Base-by-base conservation (phyloP, 257 asterid genomes). In the Gynochthodes officinalis region DNA sequence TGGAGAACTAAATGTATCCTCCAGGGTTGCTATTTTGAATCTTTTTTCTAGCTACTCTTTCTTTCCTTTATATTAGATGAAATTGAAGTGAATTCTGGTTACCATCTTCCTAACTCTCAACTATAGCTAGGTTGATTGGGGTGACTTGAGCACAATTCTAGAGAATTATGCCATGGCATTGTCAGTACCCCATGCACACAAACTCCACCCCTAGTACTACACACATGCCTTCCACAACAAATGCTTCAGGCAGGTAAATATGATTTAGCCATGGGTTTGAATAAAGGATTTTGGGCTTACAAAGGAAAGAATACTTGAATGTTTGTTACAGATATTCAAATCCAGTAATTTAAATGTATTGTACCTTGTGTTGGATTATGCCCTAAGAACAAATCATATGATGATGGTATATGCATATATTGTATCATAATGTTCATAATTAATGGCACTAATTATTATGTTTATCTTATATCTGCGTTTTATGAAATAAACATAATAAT, bases 1-100 rank as follows among this genome's bases (percentile, higher is more conserved):
- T 92, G 92, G 96, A 77, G 84, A 65, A 76, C 82, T 35, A 91
- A 86, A 46, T 73, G 98, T 92, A 90, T 92, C 92, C 89, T 84
- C 52, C 71, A 52, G 74, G 21, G 27, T 54, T 16, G 23, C 50
- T 43, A 21, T 27, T 52, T 48, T 39, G 23, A 49, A 53, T 65
- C 7, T 42, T 49, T 16, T 58, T 64, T 32, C 15, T 23, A 33
- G 14, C 40, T 64, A 40, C 60, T 19, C 73, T 42, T 42, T n/a
- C 21, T 14, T 42, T 39, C 1, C 42, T 52, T 33, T 35, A 48
- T 30, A 75, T 25, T 39, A 54, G 59, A 32, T 53, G 70, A 61
- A 35, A 53, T 4, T 12, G 23, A 33, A 59, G 55, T 4, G 35
- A 39, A 65, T 40, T 48, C 28, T 33, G 21, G 55, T 25, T 59